Conservation (phyloP, 345 rosid genomes). For the Anacardium occidentale region DNA sequence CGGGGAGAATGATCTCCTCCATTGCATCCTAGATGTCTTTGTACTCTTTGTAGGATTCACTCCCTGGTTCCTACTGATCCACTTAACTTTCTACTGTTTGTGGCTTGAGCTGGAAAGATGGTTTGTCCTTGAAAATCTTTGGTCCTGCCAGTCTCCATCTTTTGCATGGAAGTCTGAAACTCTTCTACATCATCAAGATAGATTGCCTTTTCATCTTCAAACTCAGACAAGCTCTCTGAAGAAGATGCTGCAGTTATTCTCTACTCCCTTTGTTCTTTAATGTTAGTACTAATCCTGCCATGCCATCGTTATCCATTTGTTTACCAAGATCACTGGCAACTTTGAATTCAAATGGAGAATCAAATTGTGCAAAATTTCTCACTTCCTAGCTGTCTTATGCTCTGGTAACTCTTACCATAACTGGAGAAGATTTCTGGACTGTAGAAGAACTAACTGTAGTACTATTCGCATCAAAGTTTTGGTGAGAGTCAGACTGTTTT, state of each 20-base stretch:
- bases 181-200: slow-evolving; percentile 61
- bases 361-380: not conserved
- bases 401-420: slow-evolving; percentile 17
- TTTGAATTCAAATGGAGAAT: slow-evolving; percentile 4
- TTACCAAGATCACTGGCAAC: slow-evolving; percentile 2
- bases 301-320: too few relatives aligned
- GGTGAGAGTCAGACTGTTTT: not conserved
- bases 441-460: slow-evolving; percentile 27
- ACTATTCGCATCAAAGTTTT: slow-evolving; percentile 19
- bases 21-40: slow-evolving; percentile 25
- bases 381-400: slow-evolving; percentile 8
- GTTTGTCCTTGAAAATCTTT: slow-evolving; percentile 55
- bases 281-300: too few relatives aligned
- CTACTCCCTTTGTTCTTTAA: slow-evolving; percentile 10
- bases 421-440: slow-evolving; percentile 31
- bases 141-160: slow-evolving; percentile 43
- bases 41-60: slow-evolving; percentile 21
- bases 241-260: slow-evolving; percentile 29
- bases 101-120: slow-evolving; percentile 2
- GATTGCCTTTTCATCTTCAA: slow-evolving; percentile 33
- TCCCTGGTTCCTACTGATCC: slow-evolving; percentile 21
- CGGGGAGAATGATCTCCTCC: slow-evolving; percentile 34
- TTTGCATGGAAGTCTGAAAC: slow-evolving; percentile 28
- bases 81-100: slow-evolving; percentile 15
- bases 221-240: slow-evolving; percentile 39